phyloP scores from a whole-genome alignment of 2,329 filamentous ascomycete species.

The Aspergillus spinulosporus region DNA sequence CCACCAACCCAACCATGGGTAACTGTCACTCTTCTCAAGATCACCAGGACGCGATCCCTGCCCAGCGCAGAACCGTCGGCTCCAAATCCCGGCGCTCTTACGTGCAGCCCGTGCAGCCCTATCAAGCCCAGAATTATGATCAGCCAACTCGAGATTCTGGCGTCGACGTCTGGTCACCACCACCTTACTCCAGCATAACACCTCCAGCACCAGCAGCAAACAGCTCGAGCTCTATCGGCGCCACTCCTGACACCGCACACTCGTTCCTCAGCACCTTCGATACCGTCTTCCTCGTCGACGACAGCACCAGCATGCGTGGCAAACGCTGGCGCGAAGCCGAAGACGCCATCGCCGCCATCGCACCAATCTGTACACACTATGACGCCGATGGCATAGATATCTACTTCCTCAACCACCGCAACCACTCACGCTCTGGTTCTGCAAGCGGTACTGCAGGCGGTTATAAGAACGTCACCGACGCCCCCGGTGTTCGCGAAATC shows the following conservation, averaged over 20 bases:
- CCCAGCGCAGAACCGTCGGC: conserved; percentile 4
- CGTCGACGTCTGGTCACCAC: conserved; percentile 21
- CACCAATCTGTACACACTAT: conserved; percentile 76
- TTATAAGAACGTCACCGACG: conserved; percentile 65
- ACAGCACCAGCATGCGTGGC: conserved; percentile 83
- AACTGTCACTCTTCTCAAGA: conserved; percentile 13
- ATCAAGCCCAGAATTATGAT: neutral
- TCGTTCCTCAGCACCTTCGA: conserved; percentile 78
- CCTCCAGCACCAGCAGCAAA: neutral
- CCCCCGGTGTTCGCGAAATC: conserved; percentile 62
- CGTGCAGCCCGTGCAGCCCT: conserved; percentile 1
- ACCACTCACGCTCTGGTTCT: conserved; percentile 28
- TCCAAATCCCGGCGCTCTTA: conserved; percentile 9
- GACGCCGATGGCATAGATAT: conserved; percentile 87
- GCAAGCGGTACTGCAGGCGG: conserved; percentile 44
- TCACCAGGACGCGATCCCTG: neutral
- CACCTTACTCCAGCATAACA: conserved; percentile 18
- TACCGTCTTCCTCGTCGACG: conserved; percentile 87
- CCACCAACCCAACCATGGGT: conserved; percentile 7
- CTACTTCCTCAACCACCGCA: conserved; percentile 77
- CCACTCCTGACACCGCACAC: conserved; percentile 63
- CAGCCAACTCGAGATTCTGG: neutral
- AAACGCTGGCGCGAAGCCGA: conserved; percentile 73
- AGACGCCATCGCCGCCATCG: conserved; percentile 69
- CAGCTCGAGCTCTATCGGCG: conserved; percentile 33